Conservation (phyloP, 495 filamentous ascomycete genomes). For the Annulohypoxylon bovei region DNA sequence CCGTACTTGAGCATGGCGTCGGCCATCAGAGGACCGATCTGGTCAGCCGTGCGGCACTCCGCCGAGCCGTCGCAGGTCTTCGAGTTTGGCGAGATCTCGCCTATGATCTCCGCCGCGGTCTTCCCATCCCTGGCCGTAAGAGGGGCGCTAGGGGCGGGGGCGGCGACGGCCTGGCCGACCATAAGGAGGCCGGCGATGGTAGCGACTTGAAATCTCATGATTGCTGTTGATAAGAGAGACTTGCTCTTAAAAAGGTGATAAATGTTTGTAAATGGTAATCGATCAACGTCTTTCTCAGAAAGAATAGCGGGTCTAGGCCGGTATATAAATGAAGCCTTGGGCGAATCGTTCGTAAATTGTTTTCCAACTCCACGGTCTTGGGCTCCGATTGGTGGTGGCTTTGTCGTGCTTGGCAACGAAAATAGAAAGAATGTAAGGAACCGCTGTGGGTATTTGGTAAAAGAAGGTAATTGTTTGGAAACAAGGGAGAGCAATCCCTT, state of each 20-base stretch:
- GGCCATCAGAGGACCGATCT: constrained; percentile 67
- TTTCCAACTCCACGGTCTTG: background rate
- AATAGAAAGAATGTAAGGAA: constrained; percentile 35
- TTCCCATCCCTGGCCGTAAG: constrained; percentile 51
- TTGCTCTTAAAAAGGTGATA: constrained; percentile 12
- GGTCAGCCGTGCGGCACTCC: constrained; percentile 74
- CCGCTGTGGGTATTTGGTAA: constrained; percentile 25
- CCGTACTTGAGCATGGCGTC: constrained; percentile 66
- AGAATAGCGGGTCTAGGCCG: background rate
- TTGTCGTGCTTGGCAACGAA: constrained; percentile 25
- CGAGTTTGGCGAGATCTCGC: constrained; percentile 61
- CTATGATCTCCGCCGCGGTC: constrained; percentile 55
- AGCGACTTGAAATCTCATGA: constrained; percentile 41
- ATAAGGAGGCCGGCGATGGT: constrained; percentile 39
- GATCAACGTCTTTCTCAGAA: constrained; percentile 34
- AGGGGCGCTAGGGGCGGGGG: constrained; percentile 28
- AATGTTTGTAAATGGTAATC: constrained; percentile 6
- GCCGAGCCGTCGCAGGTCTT: constrained; percentile 57
- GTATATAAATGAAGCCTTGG: constrained; percentile 3
- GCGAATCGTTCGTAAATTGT: constrained; percentile 7
- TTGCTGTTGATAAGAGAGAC: constrained; percentile 14
- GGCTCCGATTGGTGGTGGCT: constrained; percentile 18
- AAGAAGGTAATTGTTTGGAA: constrained; percentile 34
- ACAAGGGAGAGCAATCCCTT: constrained; percentile 16
- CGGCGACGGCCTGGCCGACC: constrained; percentile 35